phyloP scores from a whole-genome alignment of 2,329 filamentous ascomycete genomes.

The Pleoardoris graminearum region DNA sequence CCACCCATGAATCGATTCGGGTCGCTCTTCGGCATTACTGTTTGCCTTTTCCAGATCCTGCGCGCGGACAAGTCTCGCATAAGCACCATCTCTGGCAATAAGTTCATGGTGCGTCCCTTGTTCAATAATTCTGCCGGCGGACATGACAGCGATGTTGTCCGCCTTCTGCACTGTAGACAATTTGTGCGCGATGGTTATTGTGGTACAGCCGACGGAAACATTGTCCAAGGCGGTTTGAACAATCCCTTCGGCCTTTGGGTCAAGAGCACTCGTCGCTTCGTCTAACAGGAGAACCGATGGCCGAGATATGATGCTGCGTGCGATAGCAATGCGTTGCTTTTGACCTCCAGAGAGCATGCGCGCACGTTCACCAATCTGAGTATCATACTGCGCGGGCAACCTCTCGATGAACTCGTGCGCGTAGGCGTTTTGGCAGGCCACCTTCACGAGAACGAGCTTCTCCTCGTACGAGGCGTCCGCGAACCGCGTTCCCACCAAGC shows the following conservation, averaged over 20 bases:
- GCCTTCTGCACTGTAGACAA: conserved; percentile 88
- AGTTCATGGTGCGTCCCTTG: conserved; percentile 4
- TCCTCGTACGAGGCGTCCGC: conserved; percentile 66
- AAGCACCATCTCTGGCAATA: conserved; percentile 64
- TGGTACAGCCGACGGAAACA: conserved; percentile 80
- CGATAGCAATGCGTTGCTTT: conserved; percentile 92
- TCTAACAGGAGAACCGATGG: conserved; percentile 86
- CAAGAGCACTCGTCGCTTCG: conserved; percentile 72
- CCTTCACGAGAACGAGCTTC: conserved; percentile 68
- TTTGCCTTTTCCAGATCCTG: conserved; percentile 13
- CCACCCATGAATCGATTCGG: too few species aligned
- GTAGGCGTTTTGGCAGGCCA: conserved; percentile 60
- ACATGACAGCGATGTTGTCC: conserved; percentile 48
- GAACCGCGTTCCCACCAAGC: conserved; percentile 67
- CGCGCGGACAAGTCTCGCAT: conserved; percentile 14
- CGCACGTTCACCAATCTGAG: conserved; percentile 85
- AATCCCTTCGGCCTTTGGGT: conserved; percentile 81
- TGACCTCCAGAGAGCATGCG: conserved; percentile 89
- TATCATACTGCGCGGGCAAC: conserved; percentile 67
- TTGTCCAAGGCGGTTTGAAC: conserved; percentile 64
- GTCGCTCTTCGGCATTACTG: not conserved
- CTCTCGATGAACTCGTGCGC: conserved; percentile 82
- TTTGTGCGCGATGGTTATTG: conserved; percentile 89
- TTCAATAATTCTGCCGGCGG: not conserved
- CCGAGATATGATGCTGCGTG: conserved; percentile 70